Evolutionary conservation across 176 grass and related monocot genomes (phyloP), one percentile per base, ranked within the genome.

Genomic region (Aegilops speltoides): DNA sequence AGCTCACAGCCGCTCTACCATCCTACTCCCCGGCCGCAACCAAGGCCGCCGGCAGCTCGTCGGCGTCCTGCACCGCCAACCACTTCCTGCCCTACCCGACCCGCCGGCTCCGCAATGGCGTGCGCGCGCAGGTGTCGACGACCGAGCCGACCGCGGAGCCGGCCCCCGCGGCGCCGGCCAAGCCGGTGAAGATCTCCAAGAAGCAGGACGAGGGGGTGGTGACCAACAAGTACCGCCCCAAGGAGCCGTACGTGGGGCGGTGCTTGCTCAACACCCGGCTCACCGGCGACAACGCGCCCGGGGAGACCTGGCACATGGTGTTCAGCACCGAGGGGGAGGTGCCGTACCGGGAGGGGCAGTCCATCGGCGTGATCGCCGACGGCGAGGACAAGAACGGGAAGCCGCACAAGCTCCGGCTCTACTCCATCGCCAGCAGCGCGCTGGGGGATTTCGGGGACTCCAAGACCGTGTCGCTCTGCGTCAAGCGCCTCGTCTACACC

Each of bases 291-390:
- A 68, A 89, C 15, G 95, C 93, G 7, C 95, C 95, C 16, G 95
- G 95, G 20, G 95, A 98, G 88, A 98, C 95, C 4, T 98, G 93
- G 93, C 95, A 98, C 91, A 98, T 98, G 95, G 91, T 98, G 64
- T 98, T 98, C 93, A 93, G 68, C 93, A 98, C 93, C 8, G 89
- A 98, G 54, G 91, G 93, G 3, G 57, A 87, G 83, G 10, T 98
- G 63, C 93, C 93, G 3, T 98, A 98, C 91, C 89, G 93, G 79
- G 95, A 98, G 71, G 95, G 95, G 23, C 95, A 95, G 89, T 98
- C 95, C 38, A 87, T 98, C 75, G 95, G 95, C 4, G 83, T 98
- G 63, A 93, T 98, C 82, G 77, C 95, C 1, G 95, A 98, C 38
- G 95, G 95, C 12, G 9, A 84, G 19, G 95, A 98, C 86, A 98